Evolutionary conservation across 805 yeast species (phyloP).

Genomic region (Barnettozyma salicaria): DNA sequence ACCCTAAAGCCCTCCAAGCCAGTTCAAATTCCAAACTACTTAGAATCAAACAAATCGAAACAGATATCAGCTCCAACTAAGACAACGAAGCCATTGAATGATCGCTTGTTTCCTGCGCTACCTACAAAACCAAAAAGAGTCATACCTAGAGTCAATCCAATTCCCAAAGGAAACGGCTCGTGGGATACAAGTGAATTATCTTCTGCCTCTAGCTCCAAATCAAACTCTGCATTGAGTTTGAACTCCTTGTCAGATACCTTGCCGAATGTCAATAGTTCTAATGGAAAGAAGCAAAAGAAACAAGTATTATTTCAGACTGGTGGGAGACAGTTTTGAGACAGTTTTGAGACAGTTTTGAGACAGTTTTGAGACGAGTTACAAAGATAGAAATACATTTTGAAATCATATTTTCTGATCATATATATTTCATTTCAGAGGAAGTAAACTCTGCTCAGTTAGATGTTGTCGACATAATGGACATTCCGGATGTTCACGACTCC

Average conservation of each 20-base stretch:
- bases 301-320: conserved; percentile 50
- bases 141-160: conserved; percentile 54
- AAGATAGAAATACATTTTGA: too few relatives aligned
- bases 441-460: conserved; percentile 33
- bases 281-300: conserved; percentile 40
- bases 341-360: not conserved
- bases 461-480: conserved; percentile 87
- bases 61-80: conserved; percentile 15
- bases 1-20: conserved; percentile 12
- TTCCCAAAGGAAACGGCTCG: conserved; percentile 33
- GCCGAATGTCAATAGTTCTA: conserved; percentile 17
- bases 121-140: conserved; percentile 38
- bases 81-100: conserved; percentile 17
- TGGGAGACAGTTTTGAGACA: conserved; percentile 25
- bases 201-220: conserved; percentile 15
- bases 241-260: conserved; percentile 18
- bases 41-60: conserved; percentile 21
- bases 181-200: conserved; percentile 23
- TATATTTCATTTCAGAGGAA: conserved; percentile 21
- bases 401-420: not conserved
- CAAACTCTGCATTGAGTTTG: conserved; percentile 8
- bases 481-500: conserved; percentile 83
- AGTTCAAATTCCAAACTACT: conserved; percentile 11
- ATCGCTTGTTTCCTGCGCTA: conserved; percentile 43
- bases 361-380: too few relatives aligned